These are phyloP conservation scores for Trichoderma endophyticum DNA, from an alignment of 2,329 filamentous ascomycete species.

Conservation along the genomic window DNA sequence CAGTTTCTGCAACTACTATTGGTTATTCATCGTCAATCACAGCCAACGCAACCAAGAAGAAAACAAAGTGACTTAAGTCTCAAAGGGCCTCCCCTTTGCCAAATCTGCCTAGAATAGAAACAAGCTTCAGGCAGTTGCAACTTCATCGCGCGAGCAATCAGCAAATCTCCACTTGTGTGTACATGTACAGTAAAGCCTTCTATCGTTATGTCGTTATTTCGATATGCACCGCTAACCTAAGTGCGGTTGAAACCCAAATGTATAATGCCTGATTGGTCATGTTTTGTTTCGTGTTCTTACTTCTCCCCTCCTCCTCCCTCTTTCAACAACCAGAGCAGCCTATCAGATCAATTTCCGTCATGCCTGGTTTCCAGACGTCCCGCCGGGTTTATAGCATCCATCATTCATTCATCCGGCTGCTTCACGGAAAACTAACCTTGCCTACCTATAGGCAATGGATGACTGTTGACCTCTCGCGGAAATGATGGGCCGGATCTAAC, in stretches of 20 bases:
- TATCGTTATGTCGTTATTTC: conserved; percentile 12
- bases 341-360: background rate
- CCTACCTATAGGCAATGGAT: background rate
- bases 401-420: background rate
- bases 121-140: background rate
- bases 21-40: background rate
- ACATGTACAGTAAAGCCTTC: conserved; percentile 2
- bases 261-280: background rate
- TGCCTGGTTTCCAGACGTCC: background rate
- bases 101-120: background rate
- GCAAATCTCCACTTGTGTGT: background rate
- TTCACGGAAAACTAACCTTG: background rate
- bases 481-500: background rate
- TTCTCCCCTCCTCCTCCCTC: background rate
- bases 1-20: background rate
- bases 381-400: background rate
- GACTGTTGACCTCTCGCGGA: background rate
- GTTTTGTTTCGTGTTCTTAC: background rate
- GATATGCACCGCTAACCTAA: background rate
- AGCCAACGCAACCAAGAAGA: background rate
- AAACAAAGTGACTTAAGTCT: background rate
- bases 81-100: background rate
- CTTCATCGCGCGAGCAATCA: conserved; percentile 1
- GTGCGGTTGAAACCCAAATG: background rate
- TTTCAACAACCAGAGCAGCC: background rate